Evolutionary conservation across 2,329 filamentous ascomycete species (phyloP), one percentile per base, ranked within the genome.

Genomic region (Nectriaceae sp.): DNA sequence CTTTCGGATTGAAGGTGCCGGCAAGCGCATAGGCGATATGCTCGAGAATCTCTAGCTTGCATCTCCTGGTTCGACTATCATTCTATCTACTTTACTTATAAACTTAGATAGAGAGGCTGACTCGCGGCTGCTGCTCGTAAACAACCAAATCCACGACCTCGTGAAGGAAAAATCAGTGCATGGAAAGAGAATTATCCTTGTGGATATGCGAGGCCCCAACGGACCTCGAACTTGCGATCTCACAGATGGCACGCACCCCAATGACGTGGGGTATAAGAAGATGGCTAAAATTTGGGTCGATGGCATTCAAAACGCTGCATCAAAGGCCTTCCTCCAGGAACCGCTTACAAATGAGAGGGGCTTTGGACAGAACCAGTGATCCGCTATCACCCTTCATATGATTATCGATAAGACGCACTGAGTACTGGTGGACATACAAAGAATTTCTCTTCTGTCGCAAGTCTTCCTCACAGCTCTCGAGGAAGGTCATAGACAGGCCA

Each of bases 1-100:
- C 50, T 59, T 50, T 46, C 57, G 70, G 33, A 47, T 72, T 8
- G 48, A 49, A 21, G 42, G 50, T 21, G 67, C 67, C 4, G 65
- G 62, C 26, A 52, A 59, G 13, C 65, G 72, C 29, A 66, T 71
- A 57, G 62, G 60, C 29, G 51, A 54, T n/a, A 44, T 75, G 60
- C 46, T 75, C 26, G 57, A 66, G 16, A 63, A 64, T 44, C 41
- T 75, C 24, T 68, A 64, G 58, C 11, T 1, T 1, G 50, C 56
- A 18, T 69, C 67, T 11, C 66, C 67, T 4, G 50, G 59, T 15
- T 60, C 65, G 1, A 67, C 65, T 22, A 53, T 75, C 40, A 56
- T 75, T 37, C 59, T 75, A 22, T 73, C 69, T 24, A 74, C 71
- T 4, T 55, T 75, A 19, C 50, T 74, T 15, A 53, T 65, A 42